Percentiles rank a stretch among this genome's conserved stretches.
Evolutionary conservation across 305 asterid species (phyloP).

Genomic region (Solanum hybrid): DNA sequence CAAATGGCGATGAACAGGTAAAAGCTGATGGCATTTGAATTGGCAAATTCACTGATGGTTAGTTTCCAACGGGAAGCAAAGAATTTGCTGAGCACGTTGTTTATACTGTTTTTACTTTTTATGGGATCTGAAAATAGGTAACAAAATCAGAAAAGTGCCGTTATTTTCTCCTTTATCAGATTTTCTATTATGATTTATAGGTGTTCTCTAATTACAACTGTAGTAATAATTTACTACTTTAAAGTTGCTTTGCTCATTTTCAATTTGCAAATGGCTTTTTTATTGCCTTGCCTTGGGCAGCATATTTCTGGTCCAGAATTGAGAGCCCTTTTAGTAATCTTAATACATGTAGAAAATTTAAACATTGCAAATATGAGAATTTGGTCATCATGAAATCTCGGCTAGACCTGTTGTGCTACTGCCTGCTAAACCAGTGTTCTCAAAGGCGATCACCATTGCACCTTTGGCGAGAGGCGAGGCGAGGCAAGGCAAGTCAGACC

Average conservation of each 20-base stretch:
- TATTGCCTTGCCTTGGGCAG: not conserved
- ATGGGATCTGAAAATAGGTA: slow-evolving; percentile 93
- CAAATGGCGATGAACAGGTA: slow-evolving; percentile 73
- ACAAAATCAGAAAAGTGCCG: not conserved
- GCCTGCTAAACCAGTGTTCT: not conserved
- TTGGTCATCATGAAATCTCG: not conserved
- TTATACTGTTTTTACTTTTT: slow-evolving; percentile 74
- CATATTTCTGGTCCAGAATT: not conserved
- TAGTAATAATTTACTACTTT: not conserved
- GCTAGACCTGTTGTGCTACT: not conserved
- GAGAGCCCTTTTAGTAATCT: not conserved
- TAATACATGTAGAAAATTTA: not conserved
- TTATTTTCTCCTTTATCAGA: not conserved
- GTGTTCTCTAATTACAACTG: not conserved
- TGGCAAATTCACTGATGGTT: slow-evolving; percentile 66
- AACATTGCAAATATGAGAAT: not conserved
- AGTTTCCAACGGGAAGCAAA: slow-evolving; percentile 70
- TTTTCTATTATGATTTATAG: not conserved
- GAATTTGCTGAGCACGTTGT: slow-evolving; percentile 81
- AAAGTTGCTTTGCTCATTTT: not conserved
- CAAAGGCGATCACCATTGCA: not conserved
- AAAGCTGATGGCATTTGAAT: slow-evolving; percentile 80
- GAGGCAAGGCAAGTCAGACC: not conserved
- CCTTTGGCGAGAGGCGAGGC: not conserved
- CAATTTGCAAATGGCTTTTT: not conserved